Percentiles rank a stretch among this genome's conserved stretches.
Conservation (phyloP, 139 green algal genomes). For the Trebouxia sp. region DNA sequence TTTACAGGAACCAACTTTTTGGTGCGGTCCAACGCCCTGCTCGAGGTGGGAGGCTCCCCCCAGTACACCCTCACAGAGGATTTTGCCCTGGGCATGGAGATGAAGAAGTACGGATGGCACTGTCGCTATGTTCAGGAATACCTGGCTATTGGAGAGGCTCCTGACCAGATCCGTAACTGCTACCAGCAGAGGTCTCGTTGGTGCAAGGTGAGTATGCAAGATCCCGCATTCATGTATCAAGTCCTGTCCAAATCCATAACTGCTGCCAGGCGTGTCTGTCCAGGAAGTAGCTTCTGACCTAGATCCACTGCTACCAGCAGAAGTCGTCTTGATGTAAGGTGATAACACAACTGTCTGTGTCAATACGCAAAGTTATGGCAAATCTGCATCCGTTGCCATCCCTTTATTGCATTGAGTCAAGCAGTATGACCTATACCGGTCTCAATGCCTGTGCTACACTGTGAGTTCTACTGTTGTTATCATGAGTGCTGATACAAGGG, state of each 20-base stretch:
- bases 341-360: too few relatives aligned
- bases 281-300: too few relatives aligned
- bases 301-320: too few relatives aligned
- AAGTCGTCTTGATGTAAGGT: too few relatives aligned
- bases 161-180: constrained; percentile 81
- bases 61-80: constrained; percentile 79
- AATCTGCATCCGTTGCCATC: too few relatives aligned
- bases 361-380: too few relatives aligned
- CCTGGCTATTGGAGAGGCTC: constrained; percentile 77
- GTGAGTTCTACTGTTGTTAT: background rate
- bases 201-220: constrained; percentile 58
- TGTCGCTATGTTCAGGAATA: constrained; percentile 77
- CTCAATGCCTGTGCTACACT: background rate
- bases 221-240: background rate
- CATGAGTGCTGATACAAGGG: background rate
- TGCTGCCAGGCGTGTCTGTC: too few relatives aligned
- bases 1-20: constrained; percentile 70
- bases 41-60: constrained; percentile 71
- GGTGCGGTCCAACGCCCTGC: constrained; percentile 60
- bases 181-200: constrained; percentile 85
- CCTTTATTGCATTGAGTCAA: too few relatives aligned
- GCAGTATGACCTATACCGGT: background rate
- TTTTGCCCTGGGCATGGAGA: constrained; percentile 74
- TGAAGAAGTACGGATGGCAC: constrained; percentile 65
- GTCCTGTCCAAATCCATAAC: too few relatives aligned